Evolutionary conservation across 2,329 filamentous ascomycete species (phyloP), one percentile per base, ranked within the genome.

Genomic region (Ophiostoma australiae): DNA sequence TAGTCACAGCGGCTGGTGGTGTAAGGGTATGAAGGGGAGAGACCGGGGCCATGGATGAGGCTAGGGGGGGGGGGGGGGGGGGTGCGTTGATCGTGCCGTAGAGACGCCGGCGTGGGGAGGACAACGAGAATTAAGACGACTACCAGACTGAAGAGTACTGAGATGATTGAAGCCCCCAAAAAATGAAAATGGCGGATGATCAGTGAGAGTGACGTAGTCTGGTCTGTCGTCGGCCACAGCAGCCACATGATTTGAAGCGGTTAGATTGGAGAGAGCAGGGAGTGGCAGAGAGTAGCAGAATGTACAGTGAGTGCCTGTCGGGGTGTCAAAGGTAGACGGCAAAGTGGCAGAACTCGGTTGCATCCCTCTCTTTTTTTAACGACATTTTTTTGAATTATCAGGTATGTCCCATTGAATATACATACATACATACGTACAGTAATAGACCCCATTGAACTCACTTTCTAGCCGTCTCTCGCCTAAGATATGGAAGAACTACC

Each of bases 71-170:
- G n/a, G n/a, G n/a, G n/a, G n/a, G n/a, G n/a, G n/a, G n/a, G n/a
- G n/a, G n/a, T n/a, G n/a, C n/a, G n/a, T n/a, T 58, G 52, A 27
- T n/a, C 23, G 52, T 27, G 23, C 48, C 48, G 48, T 52, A 52
- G 48, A 52, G 48, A n/a, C 48, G 48, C 48, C 48, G 48, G 48
- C 48, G n/a, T 52, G 48, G 48, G n/a, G 48, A 20, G n/a, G 48
- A 23, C 48, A 23, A 15, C 5, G 20, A n/a, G 20, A n/a, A 7
- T 7, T n/a, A 52, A 20, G 44, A 41, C 11, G 39, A 41, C 39
- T 13, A 41, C 8, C 13, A 31, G 27, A 31, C 11, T 41, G 39
- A 13, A 41, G 11, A 13, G 4, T 11, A 20, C 20, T 48, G 3
- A 6, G 5, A 48, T 20, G 17, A 48, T 6, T 20, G 15, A 17